A percentile compares a stretch with the other conserved stretches of the same genome.
These are phyloP conservation scores for Yamadazyma phyllophila DNA, from an alignment of 805 yeast genomes.

Conservation along the genomic window DNA sequence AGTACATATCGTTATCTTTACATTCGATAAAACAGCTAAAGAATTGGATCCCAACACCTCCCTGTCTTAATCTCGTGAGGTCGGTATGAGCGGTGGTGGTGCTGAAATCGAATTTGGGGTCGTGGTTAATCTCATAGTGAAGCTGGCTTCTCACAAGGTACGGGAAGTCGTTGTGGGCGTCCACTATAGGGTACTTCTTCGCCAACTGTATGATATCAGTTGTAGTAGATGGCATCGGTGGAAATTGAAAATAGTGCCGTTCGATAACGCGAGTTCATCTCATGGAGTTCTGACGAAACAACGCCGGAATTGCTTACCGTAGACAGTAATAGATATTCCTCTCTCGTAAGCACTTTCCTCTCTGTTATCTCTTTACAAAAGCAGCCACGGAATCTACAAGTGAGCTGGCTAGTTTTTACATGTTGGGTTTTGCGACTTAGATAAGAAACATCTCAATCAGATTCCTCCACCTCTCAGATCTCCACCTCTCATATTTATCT, in stretches of 20 bases:
- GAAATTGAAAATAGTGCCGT: background rate
- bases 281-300: no score
- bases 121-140: slow-evolving; percentile 35
- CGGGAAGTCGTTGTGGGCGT: slow-evolving; percentile 53
- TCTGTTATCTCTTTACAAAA: no score
- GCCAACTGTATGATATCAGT: background rate
- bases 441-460: no score
- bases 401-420: no score
- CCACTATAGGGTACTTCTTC: slow-evolving; percentile 37
- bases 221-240: background rate
- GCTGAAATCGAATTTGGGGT: slow-evolving; percentile 38
- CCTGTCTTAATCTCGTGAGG: slow-evolving; percentile 39
- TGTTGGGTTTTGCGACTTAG: no score
- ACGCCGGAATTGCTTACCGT: no score
- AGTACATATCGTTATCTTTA: slow-evolving; percentile 33
- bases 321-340: no score
- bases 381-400: no score
- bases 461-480: no score
- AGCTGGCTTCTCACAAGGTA: slow-evolving; percentile 46
- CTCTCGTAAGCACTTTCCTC: no score
- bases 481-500: no score
- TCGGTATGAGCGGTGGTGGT: slow-evolving; percentile 45
- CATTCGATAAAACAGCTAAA: slow-evolving; percentile 51
- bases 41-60: slow-evolving; percentile 49
- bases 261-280: background rate